phyloP scores from a whole-genome alignment of 2,329 filamentous ascomycete species.

The Pseudocercospora musae region DNA sequence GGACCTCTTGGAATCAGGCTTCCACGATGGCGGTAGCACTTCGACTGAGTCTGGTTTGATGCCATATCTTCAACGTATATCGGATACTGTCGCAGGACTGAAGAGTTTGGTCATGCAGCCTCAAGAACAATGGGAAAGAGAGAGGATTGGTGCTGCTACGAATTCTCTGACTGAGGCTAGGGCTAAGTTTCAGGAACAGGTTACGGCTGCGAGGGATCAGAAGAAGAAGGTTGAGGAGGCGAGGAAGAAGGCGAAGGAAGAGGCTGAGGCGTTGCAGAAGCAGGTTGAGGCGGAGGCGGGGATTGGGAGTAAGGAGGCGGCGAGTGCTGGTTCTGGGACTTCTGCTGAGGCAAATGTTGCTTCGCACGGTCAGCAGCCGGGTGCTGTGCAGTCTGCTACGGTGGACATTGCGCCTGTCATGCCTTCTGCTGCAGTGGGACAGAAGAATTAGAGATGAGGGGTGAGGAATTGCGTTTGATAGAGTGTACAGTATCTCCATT shows the following conservation, averaged over 20 bases:
- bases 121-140: constrained; percentile 31
- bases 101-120: constrained; percentile 34
- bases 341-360: no score
- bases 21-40: constrained; percentile 14
- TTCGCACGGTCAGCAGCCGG: background rate
- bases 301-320: background rate
- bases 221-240: constrained; percentile 11
- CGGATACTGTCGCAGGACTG: constrained; percentile 26
- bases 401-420: background rate
- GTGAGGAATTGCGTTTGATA: no score
- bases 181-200: constrained; percentile 24
- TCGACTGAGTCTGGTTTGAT: background rate
- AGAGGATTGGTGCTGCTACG: constrained; percentile 30
- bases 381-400: background rate
- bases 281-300: constrained; percentile 19
- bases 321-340: background rate
- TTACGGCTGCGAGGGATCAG: constrained; percentile 20
- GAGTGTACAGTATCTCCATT: background rate
- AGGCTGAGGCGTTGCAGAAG: constrained; percentile 14
- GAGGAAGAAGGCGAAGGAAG: constrained; percentile 13
- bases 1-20: constrained; percentile 28
- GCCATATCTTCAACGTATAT: constrained; percentile 18
- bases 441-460: background rate
- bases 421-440: background rate
- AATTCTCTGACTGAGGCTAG: constrained; percentile 30